These are phyloP conservation scores for Calonectria crousiana DNA, from an alignment of 2,329 filamentous ascomycete genomes.

Conservation along the genomic window DNA sequence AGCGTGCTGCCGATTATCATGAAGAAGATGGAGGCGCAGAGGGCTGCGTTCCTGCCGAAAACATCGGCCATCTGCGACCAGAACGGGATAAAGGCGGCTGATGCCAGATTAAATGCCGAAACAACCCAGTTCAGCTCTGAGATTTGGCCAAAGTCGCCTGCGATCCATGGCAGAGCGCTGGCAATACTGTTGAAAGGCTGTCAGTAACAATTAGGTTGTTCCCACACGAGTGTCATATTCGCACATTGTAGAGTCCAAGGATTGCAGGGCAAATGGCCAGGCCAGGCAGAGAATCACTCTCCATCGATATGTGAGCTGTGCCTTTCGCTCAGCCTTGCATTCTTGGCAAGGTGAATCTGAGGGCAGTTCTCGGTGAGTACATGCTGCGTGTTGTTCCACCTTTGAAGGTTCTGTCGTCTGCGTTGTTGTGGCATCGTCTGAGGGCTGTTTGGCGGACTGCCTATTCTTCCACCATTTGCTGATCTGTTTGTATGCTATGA, in stretches of 20 bases:
- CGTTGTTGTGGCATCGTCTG: not conserved
- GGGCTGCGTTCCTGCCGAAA: conserved; percentile 70
- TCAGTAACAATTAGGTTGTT: conserved; percentile 2
- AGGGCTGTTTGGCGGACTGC: not conserved
- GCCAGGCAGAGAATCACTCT: conserved; percentile 71
- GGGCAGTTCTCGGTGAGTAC: conserved; percentile 36
- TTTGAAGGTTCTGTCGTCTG: conserved; percentile 15
- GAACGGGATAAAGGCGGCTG: conserved; percentile 75
- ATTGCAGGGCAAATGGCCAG: conserved; percentile 71
- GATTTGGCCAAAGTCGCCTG: conserved; percentile 70
- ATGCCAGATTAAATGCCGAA: conserved; percentile 75
- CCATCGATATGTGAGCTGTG: conserved; percentile 61
- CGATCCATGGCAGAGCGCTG: conserved; percentile 64
- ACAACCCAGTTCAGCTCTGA: conserved; percentile 77
- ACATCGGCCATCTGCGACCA: conserved; percentile 75
- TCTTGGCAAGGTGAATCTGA: conserved; percentile 39
- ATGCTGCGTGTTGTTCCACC: conserved; percentile 28
- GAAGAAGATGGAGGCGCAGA: conserved; percentile 68
- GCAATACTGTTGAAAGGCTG: conserved; percentile 44
- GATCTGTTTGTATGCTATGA: conserved; percentile 13
- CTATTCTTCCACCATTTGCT: conserved; percentile 15
- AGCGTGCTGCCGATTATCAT: conserved; percentile 72
- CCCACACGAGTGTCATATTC: conserved; percentile 3
- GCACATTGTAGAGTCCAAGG: conserved; percentile 73
- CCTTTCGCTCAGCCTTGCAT: conserved; percentile 51